phyloP scores from a whole-genome alignment of 371 early-diverging fungal species.

The Dichotomocladium elegans region DNA sequence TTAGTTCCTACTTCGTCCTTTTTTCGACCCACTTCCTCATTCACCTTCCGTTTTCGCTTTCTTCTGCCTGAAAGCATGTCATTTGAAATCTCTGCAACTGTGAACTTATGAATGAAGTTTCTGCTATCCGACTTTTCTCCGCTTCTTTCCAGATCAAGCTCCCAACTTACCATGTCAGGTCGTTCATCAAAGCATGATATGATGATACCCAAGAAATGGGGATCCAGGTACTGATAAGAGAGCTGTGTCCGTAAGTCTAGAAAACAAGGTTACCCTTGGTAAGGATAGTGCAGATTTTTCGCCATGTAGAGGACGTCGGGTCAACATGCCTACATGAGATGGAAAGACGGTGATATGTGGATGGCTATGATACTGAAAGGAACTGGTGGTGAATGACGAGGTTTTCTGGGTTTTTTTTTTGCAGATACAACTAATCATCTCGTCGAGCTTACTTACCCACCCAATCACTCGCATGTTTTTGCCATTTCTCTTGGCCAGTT shows the following conservation, averaged over 20 bases:
- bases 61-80: conserved; percentile 51
- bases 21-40: conserved; percentile 13
- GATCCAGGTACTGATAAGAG: conserved; percentile 64
- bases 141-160: too few relatives aligned
- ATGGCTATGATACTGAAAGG: conserved; percentile 56
- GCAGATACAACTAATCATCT: too few relatives aligned
- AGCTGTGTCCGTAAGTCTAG: conserved; percentile 66
- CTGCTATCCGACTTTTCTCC: too few relatives aligned
- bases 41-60: conserved; percentile 10
- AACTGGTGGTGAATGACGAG: too few relatives aligned
- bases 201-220: conserved; percentile 68
- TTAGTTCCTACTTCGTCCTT: neutral
- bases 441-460: conserved; percentile 47
- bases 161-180: conserved; percentile 36
- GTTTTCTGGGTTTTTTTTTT: too few relatives aligned
- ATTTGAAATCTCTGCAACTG: conserved; percentile 52
- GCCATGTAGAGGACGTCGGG: neutral
- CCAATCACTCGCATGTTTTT: conserved; percentile 59
- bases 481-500: conserved; percentile 37
- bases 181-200: conserved; percentile 64
- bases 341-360: conserved; percentile 78
- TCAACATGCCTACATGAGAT: conserved; percentile 58
- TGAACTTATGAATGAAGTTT: too few relatives aligned
- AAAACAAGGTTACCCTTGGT: too few relatives aligned
- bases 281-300: too few relatives aligned